Percentiles rank a stretch among this genome's conserved stretches.
Evolutionary conservation across 768 basidiomycete species (phyloP).

Genomic region (Lactarius hatsudake): DNA sequence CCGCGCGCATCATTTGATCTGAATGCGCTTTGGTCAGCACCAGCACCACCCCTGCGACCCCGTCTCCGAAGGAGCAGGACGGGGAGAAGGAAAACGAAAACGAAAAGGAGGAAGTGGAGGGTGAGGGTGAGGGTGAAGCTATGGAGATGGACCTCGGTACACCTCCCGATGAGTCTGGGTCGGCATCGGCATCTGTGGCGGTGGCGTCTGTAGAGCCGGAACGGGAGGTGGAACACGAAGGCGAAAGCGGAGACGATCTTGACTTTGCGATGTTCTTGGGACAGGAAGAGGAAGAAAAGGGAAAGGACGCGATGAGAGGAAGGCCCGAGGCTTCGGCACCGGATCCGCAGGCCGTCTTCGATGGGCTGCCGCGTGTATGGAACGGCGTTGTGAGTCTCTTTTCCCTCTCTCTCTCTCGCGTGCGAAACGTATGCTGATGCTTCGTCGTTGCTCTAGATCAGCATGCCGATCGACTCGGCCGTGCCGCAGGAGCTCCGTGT

Average conservation of each 20-base stretch:
- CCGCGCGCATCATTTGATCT: slow-evolving; percentile 64
- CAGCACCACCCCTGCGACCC: slow-evolving; percentile 31
- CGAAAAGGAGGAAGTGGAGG: slow-evolving; percentile 63
- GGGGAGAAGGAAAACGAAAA: slow-evolving; percentile 49
- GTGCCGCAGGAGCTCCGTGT: slow-evolving; percentile 65
- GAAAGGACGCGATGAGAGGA: slow-evolving; percentile 5
- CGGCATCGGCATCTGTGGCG: not conserved
- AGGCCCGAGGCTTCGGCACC: slow-evolving; percentile 15
- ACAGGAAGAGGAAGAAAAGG: slow-evolving; percentile 45
- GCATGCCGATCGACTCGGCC: slow-evolving; percentile 75
- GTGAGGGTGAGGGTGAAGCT: not conserved
- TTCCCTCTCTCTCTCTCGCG: not conserved
- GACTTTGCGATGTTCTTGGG: slow-evolving; percentile 84
- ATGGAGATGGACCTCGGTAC: slow-evolving; percentile 13
- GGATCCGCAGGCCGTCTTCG: slow-evolving; percentile 41
- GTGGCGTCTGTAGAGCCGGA: slow-evolving; percentile 4
- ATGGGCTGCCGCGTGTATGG: slow-evolving; percentile 66
- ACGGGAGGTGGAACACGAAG: slow-evolving; percentile 35
- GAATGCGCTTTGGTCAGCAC: slow-evolving; percentile 64
- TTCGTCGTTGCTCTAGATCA: slow-evolving; percentile 46
- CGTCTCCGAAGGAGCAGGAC: slow-evolving; percentile 22
- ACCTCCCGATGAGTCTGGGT: slow-evolving; percentile 6
- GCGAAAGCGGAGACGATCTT: slow-evolving; percentile 52
- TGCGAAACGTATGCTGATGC: slow-evolving; percentile 26
- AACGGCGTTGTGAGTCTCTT: slow-evolving; percentile 57